Conservation (phyloP, 768 basidiomycete species). For the Trichaptum fuscoviolaceum region DNA sequence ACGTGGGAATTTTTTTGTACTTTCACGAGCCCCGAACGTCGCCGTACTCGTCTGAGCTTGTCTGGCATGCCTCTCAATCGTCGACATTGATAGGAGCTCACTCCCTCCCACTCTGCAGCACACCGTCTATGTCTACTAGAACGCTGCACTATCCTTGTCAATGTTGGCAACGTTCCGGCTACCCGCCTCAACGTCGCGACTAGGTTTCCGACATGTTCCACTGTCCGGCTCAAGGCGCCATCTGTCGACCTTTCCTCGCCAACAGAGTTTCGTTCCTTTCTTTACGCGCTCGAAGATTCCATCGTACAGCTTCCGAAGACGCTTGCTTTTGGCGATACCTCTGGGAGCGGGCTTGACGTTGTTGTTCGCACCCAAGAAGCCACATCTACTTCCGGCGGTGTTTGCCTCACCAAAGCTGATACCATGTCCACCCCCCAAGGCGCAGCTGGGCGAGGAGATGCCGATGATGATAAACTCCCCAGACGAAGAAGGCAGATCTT, state of each 20-base stretch:
- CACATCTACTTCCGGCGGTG: conserved; percentile 39
- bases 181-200: neutral
- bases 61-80: neutral
- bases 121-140: neutral
- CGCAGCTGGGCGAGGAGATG: conserved; percentile 12
- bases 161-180: neutral
- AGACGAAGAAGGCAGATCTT: conserved; percentile 50
- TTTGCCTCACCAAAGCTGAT: conserved; percentile 48
- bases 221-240: neutral
- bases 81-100: neutral
- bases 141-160: neutral
- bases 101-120: neutral
- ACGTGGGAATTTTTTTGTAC: neutral
- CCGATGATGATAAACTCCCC: conserved; percentile 54
- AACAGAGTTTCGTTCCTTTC: conserved; percentile 16
- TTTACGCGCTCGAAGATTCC: conserved; percentile 29
- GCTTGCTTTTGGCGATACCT: conserved; percentile 50
- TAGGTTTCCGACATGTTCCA: neutral
- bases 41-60: no score
- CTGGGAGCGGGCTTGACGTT: conserved; percentile 50
- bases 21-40: neutral
- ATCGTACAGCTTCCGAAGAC: conserved; percentile 24
- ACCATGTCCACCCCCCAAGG: conserved; percentile 29
- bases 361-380: conserved; percentile 39
- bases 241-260: neutral